Base-by-base conservation (phyloP, 345 rosid species). In the Turritis glabra region DNA sequence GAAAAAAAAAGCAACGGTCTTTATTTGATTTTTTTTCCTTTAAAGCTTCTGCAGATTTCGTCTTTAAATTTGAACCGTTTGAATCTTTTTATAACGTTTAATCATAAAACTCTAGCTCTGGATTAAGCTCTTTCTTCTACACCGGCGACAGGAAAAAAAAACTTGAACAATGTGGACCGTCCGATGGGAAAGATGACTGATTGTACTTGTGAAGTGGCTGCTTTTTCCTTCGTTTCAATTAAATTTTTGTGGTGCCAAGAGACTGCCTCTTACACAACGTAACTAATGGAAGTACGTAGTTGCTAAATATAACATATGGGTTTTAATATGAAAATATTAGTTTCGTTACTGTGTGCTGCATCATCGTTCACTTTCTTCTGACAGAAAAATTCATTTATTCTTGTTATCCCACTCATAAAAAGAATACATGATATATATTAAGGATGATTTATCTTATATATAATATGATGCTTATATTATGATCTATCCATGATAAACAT, bases 1-100 rank as follows among this genome's bases (percentile, higher is more conserved):
- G 30, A 26, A 25, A 78, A 67, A 81, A 67, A 82, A 82, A 73
- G 85, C 83, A 85, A 88, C 85, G 88, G 83, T 79, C 82, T 74
- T 64, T 32, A 47, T 64, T 22, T 29, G 57, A 68, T 55, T 44
- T 13, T 55, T 44, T 13, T 48, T 75, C 50, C 57, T 77, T 72
- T 44, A 83, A 77, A 84, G 81, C 87, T 86, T 82, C 77, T 76
- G 58, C 44, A 33, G 71, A 47, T 53, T 15, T 44, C 2, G 17
- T 61, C 51, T 77, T 90, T 80, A 78, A 85, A 85, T 77, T 84
- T 62, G 82, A 82, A 85, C 48, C 35, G 74, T 71, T 72, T 47
- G 19, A 25, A 60, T 47, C 4, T 51, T 46, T 46, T 41, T 62
- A 11, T 60, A 71, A 64, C 77, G 77, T 63, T 48, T 58, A n/a